Conservation (phyloP, 306 rosid genomes). For the Sicyos baderoa region DNA sequence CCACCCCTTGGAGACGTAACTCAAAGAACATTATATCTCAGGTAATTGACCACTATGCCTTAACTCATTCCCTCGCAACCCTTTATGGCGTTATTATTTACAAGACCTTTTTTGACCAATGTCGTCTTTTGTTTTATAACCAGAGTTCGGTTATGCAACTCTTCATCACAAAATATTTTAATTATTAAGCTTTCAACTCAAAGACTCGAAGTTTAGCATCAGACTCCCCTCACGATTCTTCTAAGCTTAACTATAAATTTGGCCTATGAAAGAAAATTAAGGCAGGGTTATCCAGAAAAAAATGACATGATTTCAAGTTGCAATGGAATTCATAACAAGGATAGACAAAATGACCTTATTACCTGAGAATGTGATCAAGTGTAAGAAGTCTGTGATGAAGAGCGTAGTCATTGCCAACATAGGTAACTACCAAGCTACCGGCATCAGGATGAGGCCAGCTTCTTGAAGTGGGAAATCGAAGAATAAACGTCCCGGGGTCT, state of each 20-base stretch:
- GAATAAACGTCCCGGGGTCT: slow-evolving; percentile 84
- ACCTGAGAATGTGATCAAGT: slow-evolving; percentile 55
- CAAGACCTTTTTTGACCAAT: not conserved
- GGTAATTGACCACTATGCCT: no score
- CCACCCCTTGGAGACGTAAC: no score
- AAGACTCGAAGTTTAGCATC: not conserved
- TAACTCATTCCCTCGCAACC: no score
- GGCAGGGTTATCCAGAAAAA: not conserved
- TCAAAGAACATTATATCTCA: no score
- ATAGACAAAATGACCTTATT: slow-evolving; percentile 17
- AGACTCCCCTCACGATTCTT: not conserved
- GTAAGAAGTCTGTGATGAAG: slow-evolving; percentile 73
- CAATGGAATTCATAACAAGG: not conserved
- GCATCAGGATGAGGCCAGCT: slow-evolving; percentile 99
- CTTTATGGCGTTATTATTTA: no score
- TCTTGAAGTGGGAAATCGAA: slow-evolving; percentile 87
- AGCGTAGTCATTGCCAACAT: slow-evolving; percentile 51
- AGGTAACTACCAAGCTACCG: slow-evolving; percentile 71
- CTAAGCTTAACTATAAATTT: not conserved
- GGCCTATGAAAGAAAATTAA: not conserved
- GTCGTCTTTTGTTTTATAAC: not conserved
- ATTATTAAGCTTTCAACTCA: not conserved
- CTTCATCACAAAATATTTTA: not conserved
- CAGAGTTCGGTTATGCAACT: not conserved
- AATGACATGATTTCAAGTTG: not conserved